Base-by-base conservation (phyloP, 2,329 filamentous ascomycete species). In the Colletotrichum kahawae region DNA sequence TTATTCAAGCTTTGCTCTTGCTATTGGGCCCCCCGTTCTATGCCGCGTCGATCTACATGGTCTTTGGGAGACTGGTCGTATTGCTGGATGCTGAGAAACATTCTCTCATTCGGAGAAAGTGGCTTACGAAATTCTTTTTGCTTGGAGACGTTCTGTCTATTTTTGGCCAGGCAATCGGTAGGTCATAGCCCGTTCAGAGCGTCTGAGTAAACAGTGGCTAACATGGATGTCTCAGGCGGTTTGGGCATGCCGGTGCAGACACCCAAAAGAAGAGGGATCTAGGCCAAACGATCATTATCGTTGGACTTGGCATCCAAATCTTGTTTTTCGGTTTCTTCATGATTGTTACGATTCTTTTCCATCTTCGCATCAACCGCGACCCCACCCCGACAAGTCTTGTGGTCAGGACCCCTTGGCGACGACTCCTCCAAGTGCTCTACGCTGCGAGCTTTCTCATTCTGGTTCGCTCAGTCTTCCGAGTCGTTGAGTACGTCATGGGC, bases 101-200 rank as follows among this genome's bases (percentile, higher is more conserved):
- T 71, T 82, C 83, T 3, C 64, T 84, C 33, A 80, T 86, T n/a
- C 80, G 75, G 6, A 76, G 80, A 7, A 77, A 75, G 5, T 88
- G 87, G 84, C 79, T 91, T 5, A 91, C 90, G 4, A 88, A 86
- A 69, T 82, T 88, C 34, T 92, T 92, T 75, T 88, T 92, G 5
- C 67, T 80, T 7, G 89, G 90, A 31, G 90, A 92, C 76, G 79
- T 91, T 4, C 56, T 90, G 6, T 88, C 87, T 2, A 88, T 92
- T 78, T 31, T 87, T 4, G 79, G 90, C 4, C 90, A 92, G 79
- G 83, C 82, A 18, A 82, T 82, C 29, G 88, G 88, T 80, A 74
- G 38, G 64, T 12, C 14, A 65, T 9, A 18, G 12, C 5, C 9
- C 27, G 24, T 5, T 2, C 0, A 3, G 12, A 29, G 13, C 24